Percentiles rank a stretch among this genome's conserved stretches.
phyloP scores from a whole-genome alignment of 2,329 filamentous ascomycete species.

The Alternaria postmessia region DNA sequence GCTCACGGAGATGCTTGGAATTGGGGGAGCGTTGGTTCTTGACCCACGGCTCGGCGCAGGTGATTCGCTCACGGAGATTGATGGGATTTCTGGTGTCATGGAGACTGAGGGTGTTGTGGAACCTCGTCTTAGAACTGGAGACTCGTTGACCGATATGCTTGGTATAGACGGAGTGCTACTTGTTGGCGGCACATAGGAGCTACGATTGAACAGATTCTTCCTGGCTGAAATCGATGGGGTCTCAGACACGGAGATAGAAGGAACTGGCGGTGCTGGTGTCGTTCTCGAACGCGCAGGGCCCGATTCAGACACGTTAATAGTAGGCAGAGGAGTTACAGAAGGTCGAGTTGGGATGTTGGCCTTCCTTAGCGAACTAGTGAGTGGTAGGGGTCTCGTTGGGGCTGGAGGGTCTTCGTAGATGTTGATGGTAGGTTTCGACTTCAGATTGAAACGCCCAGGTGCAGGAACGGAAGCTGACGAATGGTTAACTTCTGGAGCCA shows the following conservation, averaged over 20 bases:
- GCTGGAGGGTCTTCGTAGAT: constrained; percentile 41
- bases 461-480: constrained; percentile 30
- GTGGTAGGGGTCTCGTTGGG: constrained; percentile 38
- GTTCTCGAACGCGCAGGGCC: constrained; percentile 36
- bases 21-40: constrained; percentile 7
- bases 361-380: constrained; percentile 34
- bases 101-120: constrained; percentile 21
- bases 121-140: constrained; percentile 20
- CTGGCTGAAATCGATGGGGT: constrained; percentile 37
- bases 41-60: constrained; percentile 20
- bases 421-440: constrained; percentile 32
- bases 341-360: constrained; percentile 37
- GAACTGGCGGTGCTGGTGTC: constrained; percentile 32
- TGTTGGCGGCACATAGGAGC: constrained; percentile 26
- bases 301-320: constrained; percentile 61
- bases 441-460: constrained; percentile 27
- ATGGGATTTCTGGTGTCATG: constrained; percentile 36
- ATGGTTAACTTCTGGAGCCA: constrained; percentile 44
- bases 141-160: constrained; percentile 34
- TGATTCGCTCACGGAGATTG: constrained; percentile 39
- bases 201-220: constrained; percentile 21
- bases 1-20: constrained; percentile 13
- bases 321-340: constrained; percentile 41
- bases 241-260: constrained; percentile 31
- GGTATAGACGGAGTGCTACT: constrained; percentile 33